phyloP scores from a whole-genome alignment of 352 stramenopile genomes.

The Phytophthora litchii region DNA sequence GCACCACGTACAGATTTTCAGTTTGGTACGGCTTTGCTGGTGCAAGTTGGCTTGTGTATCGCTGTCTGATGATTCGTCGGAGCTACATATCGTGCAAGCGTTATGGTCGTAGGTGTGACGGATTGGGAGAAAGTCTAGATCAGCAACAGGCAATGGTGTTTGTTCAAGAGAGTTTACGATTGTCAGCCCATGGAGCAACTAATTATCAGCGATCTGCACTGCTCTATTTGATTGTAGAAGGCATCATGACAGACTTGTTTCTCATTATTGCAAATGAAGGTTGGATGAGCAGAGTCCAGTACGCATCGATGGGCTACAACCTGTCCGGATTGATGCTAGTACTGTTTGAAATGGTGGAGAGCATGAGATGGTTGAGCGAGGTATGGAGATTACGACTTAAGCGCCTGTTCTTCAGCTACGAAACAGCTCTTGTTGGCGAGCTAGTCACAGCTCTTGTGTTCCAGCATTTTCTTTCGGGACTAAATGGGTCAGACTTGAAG shows the following conservation, averaged over 20 bases:
- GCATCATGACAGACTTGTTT: conserved; percentile 24
- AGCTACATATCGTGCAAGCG: conserved; percentile 7
- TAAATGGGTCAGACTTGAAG: conserved; percentile 26
- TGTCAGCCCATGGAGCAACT: conserved; percentile 11
- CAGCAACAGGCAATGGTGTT: conserved; percentile 19
- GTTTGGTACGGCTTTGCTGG: conserved; percentile 11
- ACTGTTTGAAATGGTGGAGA: conserved; percentile 38
- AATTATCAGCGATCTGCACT: conserved; percentile 21
- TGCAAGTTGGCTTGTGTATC: conserved; percentile 8
- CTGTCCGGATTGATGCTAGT: conserved; percentile 24
- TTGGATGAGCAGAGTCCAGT: conserved; percentile 13
- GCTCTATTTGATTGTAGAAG: conserved; percentile 29
- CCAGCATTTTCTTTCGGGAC: conserved; percentile 9
- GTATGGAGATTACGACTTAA: conserved; percentile 12
- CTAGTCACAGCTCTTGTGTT: conserved; percentile 8
- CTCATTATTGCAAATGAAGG: conserved; percentile 31
- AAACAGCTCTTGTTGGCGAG: conserved; percentile 11
- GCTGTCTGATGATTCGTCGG: conserved; percentile 3
- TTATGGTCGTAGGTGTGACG: conserved; percentile 14
- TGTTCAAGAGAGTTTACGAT: conserved; percentile 11
- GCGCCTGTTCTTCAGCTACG: conserved; percentile 23
- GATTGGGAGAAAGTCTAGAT: conserved; percentile 1
- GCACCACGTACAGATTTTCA: conserved; percentile 1
- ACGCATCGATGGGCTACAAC: conserved; percentile 34
- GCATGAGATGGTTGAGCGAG: conserved; percentile 8